A percentile compares a stretch with the other conserved stretches of the same genome.
Conservation (phyloP, 169 alveolate species). For the Cryptosporidium parvum region DNA sequence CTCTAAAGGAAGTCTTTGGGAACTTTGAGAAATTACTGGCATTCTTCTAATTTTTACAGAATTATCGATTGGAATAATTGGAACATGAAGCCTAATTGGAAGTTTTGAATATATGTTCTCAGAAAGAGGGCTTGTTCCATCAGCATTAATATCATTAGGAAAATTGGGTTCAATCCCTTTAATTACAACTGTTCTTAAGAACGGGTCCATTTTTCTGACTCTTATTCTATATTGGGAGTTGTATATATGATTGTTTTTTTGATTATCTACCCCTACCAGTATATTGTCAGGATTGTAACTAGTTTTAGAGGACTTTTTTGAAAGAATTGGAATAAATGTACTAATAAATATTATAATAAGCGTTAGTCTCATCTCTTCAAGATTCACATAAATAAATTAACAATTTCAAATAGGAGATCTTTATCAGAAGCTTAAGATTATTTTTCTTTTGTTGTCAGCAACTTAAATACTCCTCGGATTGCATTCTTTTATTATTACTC, state of each 20-base stretch:
- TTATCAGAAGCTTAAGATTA: not conserved
- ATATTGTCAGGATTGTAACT: slow-evolving; percentile 12
- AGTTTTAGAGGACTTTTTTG: slow-evolving; percentile 6
- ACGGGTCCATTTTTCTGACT: slow-evolving; percentile 61
- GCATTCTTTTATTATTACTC: not conserved
- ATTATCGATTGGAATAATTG: slow-evolving; percentile 27
- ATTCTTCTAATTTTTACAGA: slow-evolving; percentile 16
- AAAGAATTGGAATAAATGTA: not conserved
- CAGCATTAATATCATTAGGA: slow-evolving; percentile 70
- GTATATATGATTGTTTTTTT: not conserved
- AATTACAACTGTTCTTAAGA: slow-evolving; percentile 45
- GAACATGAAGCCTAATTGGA: slow-evolving; percentile 51
- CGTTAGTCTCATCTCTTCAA: not conserved
- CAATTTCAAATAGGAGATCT: not conserved
- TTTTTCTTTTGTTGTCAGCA: not conserved
- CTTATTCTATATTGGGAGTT: slow-evolving; percentile 67
- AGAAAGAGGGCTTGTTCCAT: slow-evolving; percentile 11
- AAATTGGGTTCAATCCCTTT: slow-evolving; percentile 69
- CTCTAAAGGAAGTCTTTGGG: slow-evolving; percentile 56
- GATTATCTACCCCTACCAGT: slow-evolving; percentile 10
- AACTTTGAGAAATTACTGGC: slow-evolving; percentile 38
- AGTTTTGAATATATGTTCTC: slow-evolving; percentile 13
- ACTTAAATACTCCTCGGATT: not conserved
- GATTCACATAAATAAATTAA: not conserved
- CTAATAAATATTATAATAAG: not conserved